These are phyloP conservation scores for Brassica juncea DNA, from an alignment of 345 rosid genomes.

Conservation along the genomic window DNA sequence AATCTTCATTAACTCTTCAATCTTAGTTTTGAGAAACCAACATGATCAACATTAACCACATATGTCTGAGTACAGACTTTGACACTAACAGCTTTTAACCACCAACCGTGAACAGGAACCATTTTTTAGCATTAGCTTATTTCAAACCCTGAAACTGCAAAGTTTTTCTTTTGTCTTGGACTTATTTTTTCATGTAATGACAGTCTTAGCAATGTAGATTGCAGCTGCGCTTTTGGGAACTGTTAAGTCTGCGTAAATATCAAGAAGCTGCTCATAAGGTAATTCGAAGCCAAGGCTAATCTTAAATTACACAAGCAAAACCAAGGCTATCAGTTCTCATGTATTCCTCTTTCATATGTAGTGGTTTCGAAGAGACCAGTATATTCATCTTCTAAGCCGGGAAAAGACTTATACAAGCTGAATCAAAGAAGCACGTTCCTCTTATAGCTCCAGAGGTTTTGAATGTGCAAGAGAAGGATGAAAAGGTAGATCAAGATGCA, in stretches of 20 bases:
- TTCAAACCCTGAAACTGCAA: slow-evolving; percentile 3
- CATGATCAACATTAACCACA: neutral
- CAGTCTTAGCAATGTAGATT: slow-evolving; percentile 15
- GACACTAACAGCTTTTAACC: neutral
- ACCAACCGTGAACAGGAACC: neutral
- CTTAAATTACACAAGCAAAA: no score
- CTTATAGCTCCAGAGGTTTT: neutral
- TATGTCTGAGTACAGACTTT: neutral
- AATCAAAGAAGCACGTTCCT: neutral
- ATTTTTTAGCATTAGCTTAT: neutral
- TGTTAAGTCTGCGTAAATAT: slow-evolving; percentile 62
- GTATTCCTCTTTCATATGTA: neutral
- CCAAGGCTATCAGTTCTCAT: neutral
- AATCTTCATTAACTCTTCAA: slow-evolving; percentile 3
- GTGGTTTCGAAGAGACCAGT: neutral
- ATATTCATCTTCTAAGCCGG: neutral
- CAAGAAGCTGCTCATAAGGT: slow-evolving; percentile 83
- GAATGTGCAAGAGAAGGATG: neutral
- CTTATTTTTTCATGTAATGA: no score
- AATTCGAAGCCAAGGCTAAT: no score
- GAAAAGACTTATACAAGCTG: neutral
- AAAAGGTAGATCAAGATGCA: no score
- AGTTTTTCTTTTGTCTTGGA: neutral
- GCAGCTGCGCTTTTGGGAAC: slow-evolving; percentile 39
- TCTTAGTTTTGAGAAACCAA: neutral